Evolutionary conservation across 108 stramenopile genomes (phyloP), one percentile per base, ranked within the genome.

Genomic region (Cyclotella sp.): DNA sequence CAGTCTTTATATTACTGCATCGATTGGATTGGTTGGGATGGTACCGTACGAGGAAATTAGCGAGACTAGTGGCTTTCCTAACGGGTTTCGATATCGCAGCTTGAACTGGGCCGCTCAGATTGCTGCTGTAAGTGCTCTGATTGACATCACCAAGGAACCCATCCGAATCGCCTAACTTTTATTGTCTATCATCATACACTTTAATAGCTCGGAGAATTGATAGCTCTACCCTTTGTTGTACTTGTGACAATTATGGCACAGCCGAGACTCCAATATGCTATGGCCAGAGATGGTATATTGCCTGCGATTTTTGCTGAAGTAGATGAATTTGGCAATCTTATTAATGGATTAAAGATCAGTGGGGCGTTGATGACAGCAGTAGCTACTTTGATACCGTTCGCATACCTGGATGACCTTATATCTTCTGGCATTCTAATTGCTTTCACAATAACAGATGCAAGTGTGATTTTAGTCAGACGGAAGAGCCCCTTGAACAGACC

Each of bases 171-270:
- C 3, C 47, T 49, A n/a, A n/a, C 47, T 9, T 49, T 34, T 52
- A 10, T n/a, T 30, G 14, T 42, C 41, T 7, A 47, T 19, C 39
- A 34, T 45, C 7, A 3, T 65, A 45, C 13, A 1, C 54, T 14
- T 18, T 19, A 40, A 64, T 46, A 75, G 74, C 21, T 75, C 52
- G 96, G 96, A 59, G 96, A 97, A 81, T 63, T 97, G 15, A 42
- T 90, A 29, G 92, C 91, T 22, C 76, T 97, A 21, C 96, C 96
- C 0, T 76, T 97, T n/a, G 95, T 95, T 13, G 96, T 97, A 27
- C 68, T 97, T 39, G 88, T 97, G 16, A 88, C 90, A 18, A 73
- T 95, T 45, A 87, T 97, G 88, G 93, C 95, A 43, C 96, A 97
- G 72, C 95, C 95, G 14, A 83, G 96, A 28, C 70, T 97, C 21